Evolutionary conservation across 2,329 filamentous ascomycete species (phyloP).

Genomic region (Penicillium sp.): DNA sequence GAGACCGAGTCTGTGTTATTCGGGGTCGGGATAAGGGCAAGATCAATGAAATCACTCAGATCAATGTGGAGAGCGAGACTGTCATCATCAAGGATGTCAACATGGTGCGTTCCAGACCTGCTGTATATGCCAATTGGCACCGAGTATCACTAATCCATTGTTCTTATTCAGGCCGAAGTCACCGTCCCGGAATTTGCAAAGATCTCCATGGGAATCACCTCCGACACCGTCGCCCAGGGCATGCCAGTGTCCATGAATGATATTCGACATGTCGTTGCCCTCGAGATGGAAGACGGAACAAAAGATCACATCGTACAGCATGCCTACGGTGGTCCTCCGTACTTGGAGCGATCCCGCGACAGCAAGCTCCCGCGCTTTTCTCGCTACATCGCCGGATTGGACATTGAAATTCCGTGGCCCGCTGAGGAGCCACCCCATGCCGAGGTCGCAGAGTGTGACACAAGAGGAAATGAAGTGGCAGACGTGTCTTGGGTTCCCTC

Average conservation of each 20-base stretch:
- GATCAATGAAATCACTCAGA: conserved; percentile 68
- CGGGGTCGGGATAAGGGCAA: conserved; percentile 78
- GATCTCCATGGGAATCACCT: conserved; percentile 38
- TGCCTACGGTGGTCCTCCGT: conserved; percentile 57
- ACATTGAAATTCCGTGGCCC: conserved; percentile 77
- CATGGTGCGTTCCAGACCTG: conserved; percentile 49
- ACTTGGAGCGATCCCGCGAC: conserved; percentile 52
- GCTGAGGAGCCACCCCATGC: conserved; percentile 51
- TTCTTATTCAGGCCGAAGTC: conserved; percentile 40
- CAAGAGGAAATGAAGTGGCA: conserved; percentile 73
- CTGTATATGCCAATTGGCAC: neutral
- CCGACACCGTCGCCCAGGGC: conserved; percentile 50
- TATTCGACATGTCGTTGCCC: conserved; percentile 77
- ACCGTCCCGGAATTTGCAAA: conserved; percentile 40
- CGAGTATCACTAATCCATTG: conserved; percentile 5
- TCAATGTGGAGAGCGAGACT: conserved; percentile 57
- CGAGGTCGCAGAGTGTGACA: conserved; percentile 66
- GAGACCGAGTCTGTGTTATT: conserved; percentile 80
- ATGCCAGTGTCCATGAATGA: conserved; percentile 66
- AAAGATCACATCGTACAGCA: conserved; percentile 78
- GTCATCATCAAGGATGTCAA: conserved; percentile 64
- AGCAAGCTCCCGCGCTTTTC: conserved; percentile 43
- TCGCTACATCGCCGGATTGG: conserved; percentile 66
- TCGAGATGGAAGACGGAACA: conserved; percentile 63
- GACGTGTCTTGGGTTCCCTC: conserved; percentile 75